These are phyloP conservation scores for Fusarium pseudonygamai DNA, from an alignment of 2,329 filamentous ascomycete genomes.

Conservation along the genomic window DNA sequence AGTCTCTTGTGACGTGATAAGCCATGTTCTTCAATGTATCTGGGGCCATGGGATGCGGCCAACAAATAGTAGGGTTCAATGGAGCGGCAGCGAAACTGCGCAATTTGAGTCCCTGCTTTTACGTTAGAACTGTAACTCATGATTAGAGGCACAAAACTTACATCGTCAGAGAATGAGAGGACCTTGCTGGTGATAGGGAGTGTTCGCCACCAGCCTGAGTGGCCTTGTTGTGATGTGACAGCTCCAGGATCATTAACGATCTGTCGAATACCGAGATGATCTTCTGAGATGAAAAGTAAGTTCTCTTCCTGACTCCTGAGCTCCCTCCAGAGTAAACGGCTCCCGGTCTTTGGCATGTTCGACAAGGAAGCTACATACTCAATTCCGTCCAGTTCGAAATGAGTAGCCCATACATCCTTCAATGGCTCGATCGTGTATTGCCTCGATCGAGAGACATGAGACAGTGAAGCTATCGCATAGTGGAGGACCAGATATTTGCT, in stretches of 20 bases:
- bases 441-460: neutral
- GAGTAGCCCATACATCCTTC: slow-evolving; percentile 20
- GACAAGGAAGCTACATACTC: slow-evolving; percentile 23
- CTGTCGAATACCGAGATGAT: slow-evolving; percentile 24
- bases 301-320: rapidly evolving
- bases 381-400: slow-evolving; percentile 17
- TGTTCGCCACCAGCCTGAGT: slow-evolving; percentile 22
- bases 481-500: slow-evolving; percentile 1
- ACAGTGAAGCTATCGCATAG: slow-evolving; percentile 17
- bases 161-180: slow-evolving; percentile 13
- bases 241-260: neutral
- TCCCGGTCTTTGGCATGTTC: neutral
- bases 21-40: neutral
- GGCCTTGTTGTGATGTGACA: neutral
- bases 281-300: slow-evolving; percentile 19
- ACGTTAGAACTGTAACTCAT: neutral
- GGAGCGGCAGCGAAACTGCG: neutral
- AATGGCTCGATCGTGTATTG: neutral
- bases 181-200: neutral
- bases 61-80: slow-evolving; percentile 1
- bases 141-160: neutral
- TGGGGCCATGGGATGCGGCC: slow-evolving; percentile 9
- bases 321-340: slow-evolving; percentile 7
- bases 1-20: neutral
- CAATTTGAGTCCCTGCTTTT: slow-evolving; percentile 17